These are phyloP conservation scores for Athelia sp. DNA, from an alignment of 1,284 basidiomycete species.

Conservation along the genomic window DNA sequence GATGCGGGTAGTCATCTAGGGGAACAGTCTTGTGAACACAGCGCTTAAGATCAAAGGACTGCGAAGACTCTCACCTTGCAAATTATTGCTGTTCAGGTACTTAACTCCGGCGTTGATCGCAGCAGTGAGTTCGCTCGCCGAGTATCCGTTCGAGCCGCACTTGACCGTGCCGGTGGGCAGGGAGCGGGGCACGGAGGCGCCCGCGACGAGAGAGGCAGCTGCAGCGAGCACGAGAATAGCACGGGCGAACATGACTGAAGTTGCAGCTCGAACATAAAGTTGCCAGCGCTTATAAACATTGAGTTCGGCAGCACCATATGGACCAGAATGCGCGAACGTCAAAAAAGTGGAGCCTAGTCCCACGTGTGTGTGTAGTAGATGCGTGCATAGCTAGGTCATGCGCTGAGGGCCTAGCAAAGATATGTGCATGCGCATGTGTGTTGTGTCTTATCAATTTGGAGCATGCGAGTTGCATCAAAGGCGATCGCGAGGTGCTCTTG, in stretches of 20 bases:
- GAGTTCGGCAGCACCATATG: too few relatives aligned
- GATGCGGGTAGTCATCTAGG: neutral
- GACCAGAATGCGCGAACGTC: too few relatives aligned
- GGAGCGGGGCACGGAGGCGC: constrained; percentile 9
- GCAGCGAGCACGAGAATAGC: constrained; percentile 6
- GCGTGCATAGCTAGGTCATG: too few relatives aligned
- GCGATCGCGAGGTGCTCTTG: too few relatives aligned
- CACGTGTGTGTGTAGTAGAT: too few relatives aligned
- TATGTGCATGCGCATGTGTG: too few relatives aligned
- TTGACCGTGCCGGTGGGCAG: constrained; percentile 22
- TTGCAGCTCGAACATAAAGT: too few relatives aligned
- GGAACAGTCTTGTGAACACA: neutral
- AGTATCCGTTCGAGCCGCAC: constrained; percentile 20
- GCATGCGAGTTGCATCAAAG: too few relatives aligned
- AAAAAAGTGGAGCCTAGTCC: too few relatives aligned
- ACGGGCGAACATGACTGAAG: constrained; percentile 8
- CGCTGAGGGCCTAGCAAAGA: too few relatives aligned
- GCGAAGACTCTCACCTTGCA: constrained; percentile 14
- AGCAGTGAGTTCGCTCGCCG: constrained; percentile 14
- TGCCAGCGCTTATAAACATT: too few relatives aligned
- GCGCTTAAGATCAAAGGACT: neutral
- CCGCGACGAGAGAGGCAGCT: constrained; percentile 3
- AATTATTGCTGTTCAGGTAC: constrained; percentile 13
- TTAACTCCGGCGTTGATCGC: constrained; percentile 20
- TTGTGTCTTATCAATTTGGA: too few relatives aligned